A percentile compares a stretch with the other conserved stretches of the same genome.
Evolutionary conservation across 1,139 yeast species (phyloP).

Genomic region (Zygoascus sp.): DNA sequence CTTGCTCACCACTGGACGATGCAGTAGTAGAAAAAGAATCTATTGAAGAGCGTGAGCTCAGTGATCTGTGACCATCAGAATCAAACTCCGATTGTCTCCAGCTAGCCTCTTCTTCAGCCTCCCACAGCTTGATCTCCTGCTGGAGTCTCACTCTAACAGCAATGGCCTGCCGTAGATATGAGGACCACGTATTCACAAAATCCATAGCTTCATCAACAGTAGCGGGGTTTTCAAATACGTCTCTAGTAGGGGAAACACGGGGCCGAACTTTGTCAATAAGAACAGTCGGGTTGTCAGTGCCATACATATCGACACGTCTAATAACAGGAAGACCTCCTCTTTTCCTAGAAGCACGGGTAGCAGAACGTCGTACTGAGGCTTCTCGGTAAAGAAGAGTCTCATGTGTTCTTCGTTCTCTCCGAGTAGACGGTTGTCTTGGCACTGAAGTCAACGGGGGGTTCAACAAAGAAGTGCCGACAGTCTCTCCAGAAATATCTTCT

Average conservation of each 20-base stretch:
- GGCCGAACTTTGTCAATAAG: slow-evolving; percentile 12
- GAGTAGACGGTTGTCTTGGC: background rate
- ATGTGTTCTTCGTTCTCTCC: background rate
- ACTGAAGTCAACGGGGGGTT: background rate
- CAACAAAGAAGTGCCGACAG: slow-evolving; percentile 1
- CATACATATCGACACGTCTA: slow-evolving; percentile 24
- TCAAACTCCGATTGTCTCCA: slow-evolving; percentile 16
- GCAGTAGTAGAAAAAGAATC: slow-evolving; percentile 1
- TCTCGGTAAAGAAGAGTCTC: slow-evolving; percentile 2
- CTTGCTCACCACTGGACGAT: slow-evolving; percentile 4
- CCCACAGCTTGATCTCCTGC: slow-evolving; percentile 29
- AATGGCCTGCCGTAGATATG: slow-evolving; percentile 33
- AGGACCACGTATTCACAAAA: slow-evolving; percentile 36
- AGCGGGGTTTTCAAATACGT: slow-evolving; percentile 16
- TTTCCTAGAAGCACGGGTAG: slow-evolving; percentile 12
- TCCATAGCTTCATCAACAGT: slow-evolving; percentile 30
- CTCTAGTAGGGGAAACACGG: slow-evolving; percentile 2
- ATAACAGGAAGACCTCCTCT: slow-evolving; percentile 19
- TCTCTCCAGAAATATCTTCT: background rate
- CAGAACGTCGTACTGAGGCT: slow-evolving; percentile 12
- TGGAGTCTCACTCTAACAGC: slow-evolving; percentile 33
- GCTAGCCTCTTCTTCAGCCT: slow-evolving; percentile 24
- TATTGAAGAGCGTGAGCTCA: background rate
- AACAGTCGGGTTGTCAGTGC: slow-evolving; percentile 21
- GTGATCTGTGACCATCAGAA: slow-evolving; percentile 4